Conservation (phyloP, 495 filamentous ascomycete genomes). For the Penicillium bialowiezense region DNA sequence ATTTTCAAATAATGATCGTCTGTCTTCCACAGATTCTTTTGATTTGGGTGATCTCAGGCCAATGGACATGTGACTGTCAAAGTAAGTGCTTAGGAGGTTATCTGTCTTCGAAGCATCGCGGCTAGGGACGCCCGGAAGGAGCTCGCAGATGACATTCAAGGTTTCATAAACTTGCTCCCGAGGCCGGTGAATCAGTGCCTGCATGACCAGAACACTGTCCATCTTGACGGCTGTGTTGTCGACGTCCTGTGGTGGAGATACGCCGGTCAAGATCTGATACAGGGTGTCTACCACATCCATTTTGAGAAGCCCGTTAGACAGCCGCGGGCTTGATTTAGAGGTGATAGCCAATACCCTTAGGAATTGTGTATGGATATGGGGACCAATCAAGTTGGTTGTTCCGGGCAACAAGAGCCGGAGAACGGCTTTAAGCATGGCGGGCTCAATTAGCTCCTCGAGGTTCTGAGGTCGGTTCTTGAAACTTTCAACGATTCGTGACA, state of each 20-base stretch:
- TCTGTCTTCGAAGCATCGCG: conserved; percentile 45
- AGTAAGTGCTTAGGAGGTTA: conserved; percentile 50
- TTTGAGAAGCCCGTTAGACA: conserved; percentile 89
- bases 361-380: conserved; percentile 96
- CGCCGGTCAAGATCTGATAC: conserved; percentile 95
- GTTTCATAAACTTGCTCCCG: conserved; percentile 96
- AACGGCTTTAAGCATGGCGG: conserved; percentile 80
- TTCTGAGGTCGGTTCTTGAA: conserved; percentile 84
- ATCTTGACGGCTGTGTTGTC: conserved; percentile 86
- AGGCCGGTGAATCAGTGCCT: conserved; percentile 94
- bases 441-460: conserved; percentile 86
- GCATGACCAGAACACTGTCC: conserved; percentile 98
- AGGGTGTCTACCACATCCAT: conserved; percentile 98
- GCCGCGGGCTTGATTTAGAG: conserved; percentile 77
- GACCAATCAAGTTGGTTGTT: conserved; percentile 91
- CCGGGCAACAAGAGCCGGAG: conserved; percentile 90
- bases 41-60: conserved; percentile 37
- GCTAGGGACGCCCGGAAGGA: conserved; percentile 61
- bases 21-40: conserved; percentile 71
- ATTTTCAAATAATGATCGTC: conserved; percentile 68
- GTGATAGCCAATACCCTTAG: conserved; percentile 85
- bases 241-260: conserved; percentile 79
- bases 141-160: conserved; percentile 94
- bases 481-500: conserved; percentile 95
- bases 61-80: conserved; percentile 31